phyloP scores from a whole-genome alignment of 371 early-diverging fungal genomes.

The Fennellomyces sp. region DNA sequence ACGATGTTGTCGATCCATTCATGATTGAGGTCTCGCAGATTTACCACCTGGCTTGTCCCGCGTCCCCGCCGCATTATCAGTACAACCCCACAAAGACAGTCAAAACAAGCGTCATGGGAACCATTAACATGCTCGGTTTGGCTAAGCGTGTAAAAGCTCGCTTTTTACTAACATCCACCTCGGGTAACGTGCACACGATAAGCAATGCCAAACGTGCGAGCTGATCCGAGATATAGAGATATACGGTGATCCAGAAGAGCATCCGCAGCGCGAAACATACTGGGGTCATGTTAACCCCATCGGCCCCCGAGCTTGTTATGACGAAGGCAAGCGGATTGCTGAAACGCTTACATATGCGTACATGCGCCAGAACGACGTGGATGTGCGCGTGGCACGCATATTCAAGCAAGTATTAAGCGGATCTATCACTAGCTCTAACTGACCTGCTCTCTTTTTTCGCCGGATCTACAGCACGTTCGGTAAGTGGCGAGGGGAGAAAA shows the following conservation, averaged over 20 bases:
- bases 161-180: conserved; percentile 82
- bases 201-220: no score
- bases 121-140: conserved; percentile 89
- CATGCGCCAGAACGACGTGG: conserved; percentile 77
- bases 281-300: conserved; percentile 91
- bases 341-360: conserved; percentile 88
- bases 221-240: no score
- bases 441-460: not conserved
- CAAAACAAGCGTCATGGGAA: conserved; percentile 87
- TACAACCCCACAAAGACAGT: conserved; percentile 89
- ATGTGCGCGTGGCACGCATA: conserved; percentile 85
- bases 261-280: conserved; percentile 87
- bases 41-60: conserved; percentile 87
- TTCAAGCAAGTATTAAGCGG: conserved; percentile 62
- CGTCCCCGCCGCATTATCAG: conserved; percentile 91
- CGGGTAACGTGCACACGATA: no score
- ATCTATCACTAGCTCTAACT: not conserved
- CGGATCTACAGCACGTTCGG: conserved; percentile 24
- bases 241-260: conserved; percentile 89
- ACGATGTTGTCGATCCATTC: conserved; percentile 85
- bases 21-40: conserved; percentile 87
- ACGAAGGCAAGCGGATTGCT: conserved; percentile 90
- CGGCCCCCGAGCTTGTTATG: conserved; percentile 88
- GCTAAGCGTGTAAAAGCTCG: conserved; percentile 85
- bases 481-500: conserved; percentile 2